Evolutionary conservation across 768 basidiomycete genomes (phyloP), one percentile per base, ranked within the genome.

Genomic region (Tylopilus sp.): DNA sequence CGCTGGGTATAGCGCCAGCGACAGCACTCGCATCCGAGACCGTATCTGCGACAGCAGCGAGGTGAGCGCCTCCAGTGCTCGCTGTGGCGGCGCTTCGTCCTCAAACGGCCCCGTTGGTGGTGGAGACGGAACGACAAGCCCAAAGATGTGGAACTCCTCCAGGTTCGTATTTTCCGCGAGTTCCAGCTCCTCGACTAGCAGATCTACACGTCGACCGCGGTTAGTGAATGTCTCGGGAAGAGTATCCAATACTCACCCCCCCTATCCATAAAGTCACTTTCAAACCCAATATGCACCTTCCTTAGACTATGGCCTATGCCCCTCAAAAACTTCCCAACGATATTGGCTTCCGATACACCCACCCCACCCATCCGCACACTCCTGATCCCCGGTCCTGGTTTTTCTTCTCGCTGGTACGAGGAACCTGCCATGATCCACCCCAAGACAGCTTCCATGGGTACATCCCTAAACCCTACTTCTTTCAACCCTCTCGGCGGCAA

Each of bases 121-220:
- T 38, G 64, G 67, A 25, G 68, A 64, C 18, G 64, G 67, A 40
- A 70, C 58, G 13, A 69, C 59, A 10, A 69, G 62, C 6, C 65
- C 67, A 49, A 71, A 70, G 23, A 69, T 56, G 49, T 70, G 69
- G 36, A 66, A 51, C 48, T 67, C 69, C 9, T 44, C 58, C 23
- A 69, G 55, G 40, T 47, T 53, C 23, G 46, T 56, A 43, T 67
- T 70, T 17, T 56, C 48, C 0, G 61, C 50, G 17, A 69, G 67
- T 17, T 58, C 51, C 28, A 70, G 58, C 22, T 69, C 63, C 21
- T 45, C 57, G 33, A 69, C 61, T 36, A 70, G 41, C 8, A 43
- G 49, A 47, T 61, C 67, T 69, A 47, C 26, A 38, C 25, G 26
- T 20, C 20, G 12, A 30, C 22, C 25, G 33, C 5, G 22, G 44